Percentiles rank a stretch among this genome's conserved stretches.
Evolutionary conservation across 768 basidiomycete species (phyloP).

Genomic region (Hydnum rufescens): DNA sequence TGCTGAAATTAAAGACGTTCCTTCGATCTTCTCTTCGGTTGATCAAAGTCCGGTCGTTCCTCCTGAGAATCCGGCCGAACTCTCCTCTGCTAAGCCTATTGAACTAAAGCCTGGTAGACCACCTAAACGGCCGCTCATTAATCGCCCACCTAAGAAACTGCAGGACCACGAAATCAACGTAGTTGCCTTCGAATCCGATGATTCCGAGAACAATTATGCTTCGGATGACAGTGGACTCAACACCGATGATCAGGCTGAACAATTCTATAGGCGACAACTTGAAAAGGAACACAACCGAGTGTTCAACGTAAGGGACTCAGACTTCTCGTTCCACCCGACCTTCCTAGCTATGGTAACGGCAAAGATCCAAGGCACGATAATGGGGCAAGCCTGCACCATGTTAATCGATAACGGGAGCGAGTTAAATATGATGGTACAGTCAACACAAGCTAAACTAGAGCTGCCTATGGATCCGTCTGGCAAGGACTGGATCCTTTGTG

Average conservation of each 20-base stretch:
- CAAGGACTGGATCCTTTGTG: neutral
- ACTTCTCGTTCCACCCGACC: neutral
- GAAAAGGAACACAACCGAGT: neutral
- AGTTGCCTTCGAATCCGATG: neutral
- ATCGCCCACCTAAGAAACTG: no score
- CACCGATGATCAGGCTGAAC: neutral
- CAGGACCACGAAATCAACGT: neutral
- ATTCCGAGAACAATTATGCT: neutral
- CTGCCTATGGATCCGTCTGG: neutral
- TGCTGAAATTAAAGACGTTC: neutral
- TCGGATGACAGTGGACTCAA: neutral
- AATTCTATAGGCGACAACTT: neutral
- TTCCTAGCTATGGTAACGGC: neutral
- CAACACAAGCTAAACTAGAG: neutral
- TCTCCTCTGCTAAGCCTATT: no score
- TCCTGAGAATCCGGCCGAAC: no score
- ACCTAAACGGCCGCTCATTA: no score
- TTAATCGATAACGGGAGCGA: neutral
- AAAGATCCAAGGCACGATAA: neutral
- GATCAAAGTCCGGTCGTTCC: no score
- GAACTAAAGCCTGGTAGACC: no score
- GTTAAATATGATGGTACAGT: neutral
- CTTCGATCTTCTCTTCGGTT: no score
- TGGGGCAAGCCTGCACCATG: neutral
- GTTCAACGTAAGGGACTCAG: neutral